Percentiles rank a stretch among this genome's conserved stretches.
Conservation (phyloP, 345 rosid genomes). For the Arabis hirsuta region DNA sequence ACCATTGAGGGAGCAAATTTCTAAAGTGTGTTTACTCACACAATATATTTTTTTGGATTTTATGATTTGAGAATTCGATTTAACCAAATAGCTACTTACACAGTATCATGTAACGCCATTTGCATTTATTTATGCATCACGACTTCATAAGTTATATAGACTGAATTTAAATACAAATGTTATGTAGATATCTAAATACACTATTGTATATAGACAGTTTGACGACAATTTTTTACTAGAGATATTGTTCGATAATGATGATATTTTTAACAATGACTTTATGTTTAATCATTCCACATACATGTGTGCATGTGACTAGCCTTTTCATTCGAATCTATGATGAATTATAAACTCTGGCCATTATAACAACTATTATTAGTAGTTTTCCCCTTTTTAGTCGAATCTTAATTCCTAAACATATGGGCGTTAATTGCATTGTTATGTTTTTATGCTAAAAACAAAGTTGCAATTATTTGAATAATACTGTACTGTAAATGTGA, state of each 20-base stretch:
- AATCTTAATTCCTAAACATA: slow-evolving; percentile 30
- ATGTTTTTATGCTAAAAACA: slow-evolving; percentile 30
- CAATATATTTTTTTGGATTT: not conserved
- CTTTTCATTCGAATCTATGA: slow-evolving; percentile 36
- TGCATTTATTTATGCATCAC: not conserved
- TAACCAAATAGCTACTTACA: not conserved
- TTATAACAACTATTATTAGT: slow-evolving; percentile 27
- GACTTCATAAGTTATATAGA: not conserved
- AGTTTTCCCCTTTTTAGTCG: slow-evolving; percentile 23
- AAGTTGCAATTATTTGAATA: slow-evolving; percentile 32
- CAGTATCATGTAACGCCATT: not conserved
- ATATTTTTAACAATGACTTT: slow-evolving; percentile 21
- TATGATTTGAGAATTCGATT: not conserved
- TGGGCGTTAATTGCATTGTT: slow-evolving; percentile 25
- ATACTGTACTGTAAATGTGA: slow-evolving; percentile 30
- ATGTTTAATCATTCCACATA: slow-evolving; percentile 26
- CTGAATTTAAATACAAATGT: too few species aligned
- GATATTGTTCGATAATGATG: slow-evolving; percentile 19
- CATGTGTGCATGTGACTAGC: slow-evolving; percentile 44
- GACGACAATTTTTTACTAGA: not conserved
- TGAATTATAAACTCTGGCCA: slow-evolving; percentile 40
- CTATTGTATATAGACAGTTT: slow-evolving; percentile 6
- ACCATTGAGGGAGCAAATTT: not conserved
- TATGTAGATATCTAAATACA: too few species aligned
- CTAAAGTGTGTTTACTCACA: slow-evolving; percentile 25